Evolutionary conservation across 257 asterid genomes (phyloP).

Genomic region (Ophiorrhiza pumila): DNA sequence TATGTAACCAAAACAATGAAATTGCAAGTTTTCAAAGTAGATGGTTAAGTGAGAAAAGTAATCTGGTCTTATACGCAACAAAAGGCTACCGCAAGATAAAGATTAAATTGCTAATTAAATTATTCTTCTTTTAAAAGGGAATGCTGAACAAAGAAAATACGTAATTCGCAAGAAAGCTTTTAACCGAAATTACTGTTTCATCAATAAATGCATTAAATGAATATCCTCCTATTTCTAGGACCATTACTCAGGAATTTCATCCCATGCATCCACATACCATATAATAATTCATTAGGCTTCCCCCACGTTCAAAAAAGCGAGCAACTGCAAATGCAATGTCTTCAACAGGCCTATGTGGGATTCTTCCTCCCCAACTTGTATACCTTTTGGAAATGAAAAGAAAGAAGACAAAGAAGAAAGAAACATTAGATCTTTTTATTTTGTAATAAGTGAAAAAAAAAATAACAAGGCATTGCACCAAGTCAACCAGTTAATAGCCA

Average conservation of each 20-base stretch:
- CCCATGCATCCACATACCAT: constrained; percentile 52
- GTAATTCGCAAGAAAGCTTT: background rate
- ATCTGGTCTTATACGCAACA: background rate
- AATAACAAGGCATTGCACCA: background rate
- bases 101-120: too few relatives aligned
- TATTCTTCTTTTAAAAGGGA: background rate
- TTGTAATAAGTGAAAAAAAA: background rate
- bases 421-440: constrained; percentile 1
- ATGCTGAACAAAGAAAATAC: background rate
- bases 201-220: constrained; percentile 1
- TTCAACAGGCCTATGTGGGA: constrained; percentile 84
- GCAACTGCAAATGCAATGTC: constrained; percentile 97
- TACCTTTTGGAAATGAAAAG: constrained; percentile 48
- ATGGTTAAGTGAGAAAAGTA: background rate
- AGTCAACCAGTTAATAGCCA: background rate
- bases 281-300: constrained; percentile 88
- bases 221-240: background rate
- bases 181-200: background rate
- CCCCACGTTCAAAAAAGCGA: constrained; percentile 96
- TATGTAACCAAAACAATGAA: background rate
- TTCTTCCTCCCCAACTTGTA: constrained; percentile 81
- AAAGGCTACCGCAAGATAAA: background rate
- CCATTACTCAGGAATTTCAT: background rate
- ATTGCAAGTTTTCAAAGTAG: background rate
- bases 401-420: background rate